These are phyloP conservation scores for Pleurotus giganteus DNA, from an alignment of 768 basidiomycete genomes.

Conservation along the genomic window DNA sequence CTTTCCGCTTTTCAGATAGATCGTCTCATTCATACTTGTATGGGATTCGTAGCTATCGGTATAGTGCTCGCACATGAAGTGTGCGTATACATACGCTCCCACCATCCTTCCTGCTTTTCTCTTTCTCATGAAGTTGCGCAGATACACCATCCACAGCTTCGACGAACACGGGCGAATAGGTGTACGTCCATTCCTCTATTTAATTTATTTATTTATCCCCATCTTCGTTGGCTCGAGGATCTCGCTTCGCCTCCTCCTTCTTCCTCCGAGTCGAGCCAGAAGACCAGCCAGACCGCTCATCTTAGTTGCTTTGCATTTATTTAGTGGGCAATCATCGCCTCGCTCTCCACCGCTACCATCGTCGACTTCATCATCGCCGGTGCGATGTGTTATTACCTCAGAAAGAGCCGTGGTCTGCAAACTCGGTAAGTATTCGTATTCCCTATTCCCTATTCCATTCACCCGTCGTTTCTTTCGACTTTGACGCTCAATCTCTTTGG, in stretches of 20 bases:
- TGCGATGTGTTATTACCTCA: slow-evolving; percentile 24
- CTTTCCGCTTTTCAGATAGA: not conserved
- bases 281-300: too few species aligned
- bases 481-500: too few species aligned
- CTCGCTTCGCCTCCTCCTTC: too few species aligned
- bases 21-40: not conserved
- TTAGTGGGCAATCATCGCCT: slow-evolving; percentile 26
- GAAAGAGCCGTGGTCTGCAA: slow-evolving; percentile 16
- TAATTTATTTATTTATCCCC: not conserved
- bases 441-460: not conserved
- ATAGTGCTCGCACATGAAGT: slow-evolving; percentile 6
- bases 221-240: not conserved
- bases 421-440: not conserved
- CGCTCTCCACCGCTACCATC: slow-evolving; percentile 19
- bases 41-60: not conserved
- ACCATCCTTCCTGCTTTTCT: not conserved
- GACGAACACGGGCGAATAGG: not conserved
- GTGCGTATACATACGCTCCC: not conserved
- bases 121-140: not conserved
- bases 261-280: too few species aligned
- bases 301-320: too few species aligned
- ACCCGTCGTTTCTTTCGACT: not conserved
- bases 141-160: not conserved
- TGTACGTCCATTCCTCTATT: not conserved
- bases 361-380: slow-evolving; percentile 24